Evolutionary conservation across 164 flowering plant species (phyloP).

Genomic region (Aristolochia contorta): DNA sequence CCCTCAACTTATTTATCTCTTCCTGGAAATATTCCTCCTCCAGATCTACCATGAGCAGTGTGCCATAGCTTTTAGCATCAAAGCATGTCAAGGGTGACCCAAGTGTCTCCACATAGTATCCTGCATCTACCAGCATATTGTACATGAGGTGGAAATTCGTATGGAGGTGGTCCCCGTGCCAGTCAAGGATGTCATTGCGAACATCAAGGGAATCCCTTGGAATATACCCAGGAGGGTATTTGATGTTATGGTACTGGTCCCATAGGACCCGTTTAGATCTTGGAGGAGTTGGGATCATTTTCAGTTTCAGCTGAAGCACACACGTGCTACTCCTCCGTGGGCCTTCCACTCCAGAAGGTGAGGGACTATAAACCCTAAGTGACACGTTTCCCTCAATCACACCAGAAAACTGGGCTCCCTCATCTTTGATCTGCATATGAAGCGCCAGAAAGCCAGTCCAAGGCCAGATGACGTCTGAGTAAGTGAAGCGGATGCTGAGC

Average conservation of each 20-base stretch:
- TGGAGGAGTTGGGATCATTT: slow-evolving; percentile 84
- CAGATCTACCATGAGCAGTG: slow-evolving; percentile 90
- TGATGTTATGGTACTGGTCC: slow-evolving; percentile 97
- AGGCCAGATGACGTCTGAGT: slow-evolving; percentile 93
- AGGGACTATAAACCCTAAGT: slow-evolving; percentile 68
- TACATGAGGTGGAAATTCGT: slow-evolving; percentile 92
- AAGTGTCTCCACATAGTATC: slow-evolving; percentile 84
- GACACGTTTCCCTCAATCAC: slow-evolving; percentile 88
- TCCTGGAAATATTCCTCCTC: slow-evolving; percentile 91
- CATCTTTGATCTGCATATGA: slow-evolving; percentile 96
- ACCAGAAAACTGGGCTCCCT: slow-evolving; percentile 82
- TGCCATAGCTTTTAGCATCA: slow-evolving; percentile 96
- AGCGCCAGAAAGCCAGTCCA: slow-evolving; percentile 97
- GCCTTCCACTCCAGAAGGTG: slow-evolving; percentile 54
- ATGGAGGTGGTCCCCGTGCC: slow-evolving; percentile 99
- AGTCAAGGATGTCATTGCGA: slow-evolving; percentile 95
- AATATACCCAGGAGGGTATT: slow-evolving; percentile 97
- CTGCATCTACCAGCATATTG: slow-evolving; percentile 90
- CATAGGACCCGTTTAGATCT: slow-evolving; percentile 73
- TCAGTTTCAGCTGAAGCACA: slow-evolving; percentile 69
- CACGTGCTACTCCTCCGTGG: slow-evolving; percentile 53
- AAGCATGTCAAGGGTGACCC: slow-evolving; percentile 99
- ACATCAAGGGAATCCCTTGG: slow-evolving; percentile 99
- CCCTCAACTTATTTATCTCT: slow-evolving; percentile 78
- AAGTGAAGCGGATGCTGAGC: slow-evolving; percentile 74